A percentile compares a stretch with the other conserved stretches of the same genome.
These are phyloP conservation scores for Sideroxylon spinosum DNA, from an alignment of 179 eudicot genomes.

Conservation along the genomic window DNA sequence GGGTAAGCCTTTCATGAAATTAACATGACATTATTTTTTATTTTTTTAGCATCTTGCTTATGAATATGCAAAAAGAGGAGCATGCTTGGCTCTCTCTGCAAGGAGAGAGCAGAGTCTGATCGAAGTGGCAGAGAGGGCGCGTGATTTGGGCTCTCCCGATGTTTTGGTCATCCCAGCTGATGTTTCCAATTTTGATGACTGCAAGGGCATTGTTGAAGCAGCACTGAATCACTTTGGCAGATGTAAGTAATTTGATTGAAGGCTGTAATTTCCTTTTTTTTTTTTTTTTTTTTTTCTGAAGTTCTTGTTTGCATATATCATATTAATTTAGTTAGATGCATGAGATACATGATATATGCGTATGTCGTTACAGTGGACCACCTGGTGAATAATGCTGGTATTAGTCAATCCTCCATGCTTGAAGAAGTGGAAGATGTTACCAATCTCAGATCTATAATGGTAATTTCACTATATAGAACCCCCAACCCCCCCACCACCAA, in stretches of 20 bases:
- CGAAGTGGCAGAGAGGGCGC: slow-evolving; percentile 33
- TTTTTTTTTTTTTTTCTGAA: not conserved
- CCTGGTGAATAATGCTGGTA: slow-evolving; percentile 68
- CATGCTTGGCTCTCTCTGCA: slow-evolving; percentile 45
- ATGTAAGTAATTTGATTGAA: slow-evolving; percentile 24
- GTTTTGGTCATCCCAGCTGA: slow-evolving; percentile 36
- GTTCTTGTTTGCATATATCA: not conserved
- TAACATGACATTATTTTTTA: no score
- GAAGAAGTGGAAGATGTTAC: slow-evolving; percentile 53
- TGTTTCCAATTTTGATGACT: slow-evolving; percentile 46
- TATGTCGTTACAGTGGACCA: slow-evolving; percentile 48
- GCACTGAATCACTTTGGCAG: slow-evolving; percentile 41
- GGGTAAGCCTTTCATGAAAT: no score
- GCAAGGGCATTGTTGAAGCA: slow-evolving; percentile 36
- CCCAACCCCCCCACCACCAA: no score
- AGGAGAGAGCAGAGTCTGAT: slow-evolving; percentile 40
- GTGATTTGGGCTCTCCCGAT: slow-evolving; percentile 45
- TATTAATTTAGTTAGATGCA: no score
- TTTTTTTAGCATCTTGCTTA: slow-evolving; percentile 44
- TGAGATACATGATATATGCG: not conserved
- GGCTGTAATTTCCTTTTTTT: not conserved
- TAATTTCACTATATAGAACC: slow-evolving; percentile 2
- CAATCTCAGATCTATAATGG: slow-evolving; percentile 49
- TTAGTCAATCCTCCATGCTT: slow-evolving; percentile 33
- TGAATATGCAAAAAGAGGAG: slow-evolving; percentile 57